Percentiles rank a stretch among this genome's conserved stretches.
These are phyloP conservation scores for Polyplosphaeria fusca DNA, from an alignment of 495 filamentous ascomycete genomes.

Conservation along the genomic window DNA sequence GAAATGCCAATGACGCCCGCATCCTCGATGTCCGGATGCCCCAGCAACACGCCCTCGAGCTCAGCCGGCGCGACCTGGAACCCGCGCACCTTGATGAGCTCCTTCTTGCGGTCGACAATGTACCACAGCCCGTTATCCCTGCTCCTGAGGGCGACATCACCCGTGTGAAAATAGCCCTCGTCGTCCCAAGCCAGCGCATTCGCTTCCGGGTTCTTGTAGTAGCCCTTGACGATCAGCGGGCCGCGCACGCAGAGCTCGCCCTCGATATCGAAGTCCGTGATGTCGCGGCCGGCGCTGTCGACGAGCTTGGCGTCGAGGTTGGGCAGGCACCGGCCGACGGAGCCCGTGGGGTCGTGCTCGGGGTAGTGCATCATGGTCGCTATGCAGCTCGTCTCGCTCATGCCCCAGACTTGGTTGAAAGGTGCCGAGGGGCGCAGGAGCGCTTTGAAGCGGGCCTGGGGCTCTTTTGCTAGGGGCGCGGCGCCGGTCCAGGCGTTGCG, in stretches of 20 bases:
- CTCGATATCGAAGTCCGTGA: constrained; percentile 16
- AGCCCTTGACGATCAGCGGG: constrained; percentile 1
- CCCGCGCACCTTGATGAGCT: constrained; percentile 29
- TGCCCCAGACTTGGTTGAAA: constrained; percentile 33
- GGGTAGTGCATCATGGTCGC: constrained; percentile 22
- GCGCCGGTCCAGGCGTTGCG: constrained; percentile 47
- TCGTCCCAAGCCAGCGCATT: neutral
- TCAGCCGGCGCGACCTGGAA: constrained; percentile 8
- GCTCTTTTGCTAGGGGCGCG: constrained; percentile 52
- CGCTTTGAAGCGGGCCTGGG: constrained; percentile 41
- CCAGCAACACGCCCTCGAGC: constrained; percentile 18
- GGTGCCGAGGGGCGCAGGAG: constrained; percentile 17
- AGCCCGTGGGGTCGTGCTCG: constrained; percentile 34
- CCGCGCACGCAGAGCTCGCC: constrained; percentile 20
- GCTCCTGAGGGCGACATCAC: constrained; percentile 10
- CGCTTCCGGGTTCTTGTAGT: neutral
- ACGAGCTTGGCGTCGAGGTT: constrained; percentile 33
- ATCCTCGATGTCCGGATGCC: constrained; percentile 15
- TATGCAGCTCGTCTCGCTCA: constrained; percentile 26
- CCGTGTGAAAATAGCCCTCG: constrained; percentile 11
- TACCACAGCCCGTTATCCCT: constrained; percentile 8
- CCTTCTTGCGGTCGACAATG: constrained; percentile 26
- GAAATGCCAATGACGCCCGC: constrained; percentile 21
- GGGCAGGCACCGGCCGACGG: constrained; percentile 32
- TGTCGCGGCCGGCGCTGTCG: constrained; percentile 21